A percentile compares a stretch with the other conserved stretches of the same genome.
phyloP scores from a whole-genome alignment of 768 basidiomycete genomes.

The Pleurotus pulmonarius region DNA sequence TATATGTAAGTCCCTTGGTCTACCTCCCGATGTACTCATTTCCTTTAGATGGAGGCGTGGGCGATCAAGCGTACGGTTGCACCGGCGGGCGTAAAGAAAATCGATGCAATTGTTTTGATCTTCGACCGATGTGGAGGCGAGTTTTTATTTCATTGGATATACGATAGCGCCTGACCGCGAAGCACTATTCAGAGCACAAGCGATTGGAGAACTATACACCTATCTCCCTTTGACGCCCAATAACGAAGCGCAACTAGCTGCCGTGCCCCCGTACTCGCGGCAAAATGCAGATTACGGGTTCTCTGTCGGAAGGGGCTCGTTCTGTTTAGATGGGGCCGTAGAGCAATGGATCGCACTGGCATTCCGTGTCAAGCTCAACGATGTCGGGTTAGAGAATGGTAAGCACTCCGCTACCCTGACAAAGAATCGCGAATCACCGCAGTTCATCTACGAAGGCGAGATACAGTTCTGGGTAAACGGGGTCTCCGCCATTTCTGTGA shows the following conservation, averaged over 20 bases:
- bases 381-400: constrained; percentile 57
- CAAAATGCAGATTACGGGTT: constrained; percentile 59
- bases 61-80: constrained; percentile 58
- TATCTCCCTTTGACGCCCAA: constrained; percentile 53
- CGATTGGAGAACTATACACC: constrained; percentile 63
- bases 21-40: not conserved
- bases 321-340: constrained; percentile 46
- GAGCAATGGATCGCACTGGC: constrained; percentile 60
- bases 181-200: constrained; percentile 36
- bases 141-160: constrained; percentile 1
- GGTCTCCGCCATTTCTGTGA: constrained; percentile 44
- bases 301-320: constrained; percentile 66
- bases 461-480: constrained; percentile 66
- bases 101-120: constrained; percentile 64
- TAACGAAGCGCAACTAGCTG: constrained; percentile 39
- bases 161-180: too few species aligned
- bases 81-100: constrained; percentile 62
- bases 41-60: constrained; percentile 48
- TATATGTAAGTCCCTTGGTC: constrained; percentile 43
- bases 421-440: not conserved
- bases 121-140: constrained; percentile 75
- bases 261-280: constrained; percentile 45
- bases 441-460: constrained; percentile 40
- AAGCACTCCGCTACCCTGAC: constrained; percentile 5
- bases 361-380: constrained; percentile 69